Evolutionary conservation across 2,329 filamentous ascomycete genomes (phyloP), one percentile per base, ranked within the genome.

Genomic region (Fusarium beomiforme): DNA sequence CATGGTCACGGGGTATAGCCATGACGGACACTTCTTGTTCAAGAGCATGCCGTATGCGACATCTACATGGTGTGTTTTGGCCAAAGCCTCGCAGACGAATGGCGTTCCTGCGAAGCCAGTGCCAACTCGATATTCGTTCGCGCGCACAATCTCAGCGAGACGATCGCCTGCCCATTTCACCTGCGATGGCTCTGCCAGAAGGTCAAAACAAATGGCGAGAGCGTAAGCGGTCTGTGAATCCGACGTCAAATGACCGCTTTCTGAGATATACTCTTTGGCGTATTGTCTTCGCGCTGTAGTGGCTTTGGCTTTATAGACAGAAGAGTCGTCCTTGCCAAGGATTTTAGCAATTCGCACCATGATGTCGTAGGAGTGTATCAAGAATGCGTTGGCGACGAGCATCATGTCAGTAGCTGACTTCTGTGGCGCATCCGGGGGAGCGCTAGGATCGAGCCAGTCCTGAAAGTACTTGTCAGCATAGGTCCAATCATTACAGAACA

Each of bases 401-500:
- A 75, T 74, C 1, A 75, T 69, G 44, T 80, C 73, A 0, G 84
- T 86, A 0, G 78, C 81, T 2, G 81, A 82, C 10, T 68, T 67
- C 0, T 77, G 80, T 0, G 85, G 80, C 4, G 78, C 64, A 3
- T 81, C 77, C 1, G 80, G 75, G 0, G 84, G 83, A 1, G 84
- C 77, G 14, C 78, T 76, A 0, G 84, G 85, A 57, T 85, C 84
- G 1, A 86, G 78, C 84, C 84, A 86, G 67, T 86, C 85, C 3
- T 51, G 3, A 11, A 3, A 13, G n/a, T 10, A 8, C 14, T 13
- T 23, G 29, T 49, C 2, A 47, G 9, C 5, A 5, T 0, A 6
- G 10, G 13, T n/a, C n/a, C n/a, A n/a, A 12, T 14, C 23, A 26
- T n/a, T 8, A n/a, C 82, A 83, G 31, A 80, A 80, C 64, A 85